Conservation (phyloP, 2,329 filamentous ascomycete genomes). For the Neonectria sp. region DNA sequence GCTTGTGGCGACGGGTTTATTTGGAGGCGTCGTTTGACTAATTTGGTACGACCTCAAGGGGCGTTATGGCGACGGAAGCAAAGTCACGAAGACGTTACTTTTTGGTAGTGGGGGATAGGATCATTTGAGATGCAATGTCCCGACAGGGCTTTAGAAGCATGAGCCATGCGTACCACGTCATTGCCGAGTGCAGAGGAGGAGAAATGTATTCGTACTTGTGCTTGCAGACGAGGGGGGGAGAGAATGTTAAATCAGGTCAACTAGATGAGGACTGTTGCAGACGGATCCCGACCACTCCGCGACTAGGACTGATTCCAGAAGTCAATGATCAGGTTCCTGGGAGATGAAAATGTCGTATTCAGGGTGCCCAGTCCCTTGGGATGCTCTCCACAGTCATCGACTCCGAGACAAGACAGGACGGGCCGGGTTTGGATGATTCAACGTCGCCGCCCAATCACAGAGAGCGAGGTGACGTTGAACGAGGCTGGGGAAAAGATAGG, state of each 20-base stretch:
- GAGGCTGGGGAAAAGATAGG: slow-evolving; percentile 27
- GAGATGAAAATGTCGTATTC: slow-evolving; percentile 11
- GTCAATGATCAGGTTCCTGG: not conserved
- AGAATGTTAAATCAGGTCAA: not conserved
- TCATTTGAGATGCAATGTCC: slow-evolving; percentile 12
- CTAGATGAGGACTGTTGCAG: not conserved
- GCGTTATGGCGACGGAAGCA: slow-evolving; percentile 32
- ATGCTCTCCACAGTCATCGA: not conserved
- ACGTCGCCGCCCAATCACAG: slow-evolving; percentile 15
- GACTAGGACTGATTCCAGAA: too few relatives aligned
- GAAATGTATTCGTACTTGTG: not conserved
- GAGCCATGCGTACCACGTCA: not conserved
- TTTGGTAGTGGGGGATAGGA: slow-evolving; percentile 4
- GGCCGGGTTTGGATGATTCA: slow-evolving; percentile 5
- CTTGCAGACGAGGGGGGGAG: not conserved
- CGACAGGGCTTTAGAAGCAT: not conserved
- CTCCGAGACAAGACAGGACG: slow-evolving; percentile 18
- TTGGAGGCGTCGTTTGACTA: not conserved
- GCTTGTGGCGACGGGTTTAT: not conserved
- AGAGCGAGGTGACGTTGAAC: slow-evolving; percentile 5
- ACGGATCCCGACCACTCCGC: too few relatives aligned
- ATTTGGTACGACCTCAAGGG: slow-evolving; percentile 3
- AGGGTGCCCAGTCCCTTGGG: slow-evolving; percentile 5
- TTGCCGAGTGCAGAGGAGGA: not conserved
- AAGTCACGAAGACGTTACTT: slow-evolving; percentile 8